Evolutionary conservation across 768 basidiomycete genomes (phyloP), one percentile per base, ranked within the genome.

Genomic region (Butyriboletus loyo): DNA sequence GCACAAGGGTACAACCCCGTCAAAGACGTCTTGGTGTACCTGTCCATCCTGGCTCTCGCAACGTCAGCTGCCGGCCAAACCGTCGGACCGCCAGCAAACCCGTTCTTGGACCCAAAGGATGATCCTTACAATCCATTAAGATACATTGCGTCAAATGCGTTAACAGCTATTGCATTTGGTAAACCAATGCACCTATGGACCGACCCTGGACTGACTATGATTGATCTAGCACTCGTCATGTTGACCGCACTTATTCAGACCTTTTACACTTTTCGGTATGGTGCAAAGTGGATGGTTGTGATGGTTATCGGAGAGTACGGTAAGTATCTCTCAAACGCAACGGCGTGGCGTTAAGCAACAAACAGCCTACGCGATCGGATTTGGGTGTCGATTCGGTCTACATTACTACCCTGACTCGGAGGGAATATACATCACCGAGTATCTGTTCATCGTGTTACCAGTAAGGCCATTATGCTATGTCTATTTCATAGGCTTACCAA

Each of bases 231-330:
- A 71, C 64, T 55, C 17, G 59, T 80, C 5, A 49, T 80, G 8
- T 9, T 65, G 15, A 71, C 74, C 22, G 81, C 73, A 22, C 47
- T 83, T 21, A 46, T 66, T 3, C 81, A 84, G 59, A 72, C 77
- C 7, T 72, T 64, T 44, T 72, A 69, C 37, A 73, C 75, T 13
- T 67, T 64, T 59, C 73, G 69, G 50, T 77, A 72, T 48, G 77
- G 82, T 4, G 76, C 78, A 6, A 78, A 72, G 55, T 85, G 75
- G 68, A 86, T 87, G 85, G 60, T 82, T 30, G 65, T 75, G 17
- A 81, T 86, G 78, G 72, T 78, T 6, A 77, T 87, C 50, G 85
- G 85, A n/a, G 74, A 72, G 28, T 82, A 78, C 63, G 76, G 83
- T 78, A 49, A 42, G 80, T 48, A n/a, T 70, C 0, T 5, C 27